Base-by-base conservation (phyloP, 176 grass and related monocot species). In the Carex littledalei region DNA sequence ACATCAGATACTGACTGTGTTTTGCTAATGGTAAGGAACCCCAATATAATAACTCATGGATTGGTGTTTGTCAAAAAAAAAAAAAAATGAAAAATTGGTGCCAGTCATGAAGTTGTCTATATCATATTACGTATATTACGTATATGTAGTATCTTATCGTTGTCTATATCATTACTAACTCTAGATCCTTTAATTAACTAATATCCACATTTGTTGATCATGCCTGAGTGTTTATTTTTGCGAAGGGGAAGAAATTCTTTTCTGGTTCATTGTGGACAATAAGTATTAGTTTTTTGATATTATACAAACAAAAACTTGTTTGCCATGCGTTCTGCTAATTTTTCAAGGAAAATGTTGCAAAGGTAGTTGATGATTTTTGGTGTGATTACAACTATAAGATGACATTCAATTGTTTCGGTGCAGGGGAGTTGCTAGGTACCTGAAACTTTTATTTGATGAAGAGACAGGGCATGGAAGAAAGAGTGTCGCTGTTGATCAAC, bases 371-470 rank as follows among this genome's bases (percentile, higher is more conserved):
- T 54, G n/a, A 41, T n/a, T 41, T 29, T 24, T 52, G 62, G 2
- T 50, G 52, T 63, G 29, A 17, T 13, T 56, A 37, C 16, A 29
- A 31, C 3, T 55, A 16, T 77, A 16, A 77, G 34, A 77, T 77
- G 24, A 56, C 13, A 26, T 76, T 59, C 37, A 57, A 54, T 67
- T 21, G 35, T 65, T 87, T 62, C 17, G 67, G 7, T 90, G 59
- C 57, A 98, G 96, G 93, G 93, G 91, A 67, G 96, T 98, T 26
- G 93, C 88, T 21, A 94, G 88, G 77, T 98, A 98, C 81, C 87
- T 98, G 34, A 98, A 94, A 88, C 89, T 86, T 72, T 75, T 98
- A 68, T 98, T 98, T 0, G 93, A 95, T 50, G 91, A 94, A 47
- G 96, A 95, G 73, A 89, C 86, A 57, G 93, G 96, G 70, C 90